Percentiles rank a stretch among this genome's conserved stretches.
Evolutionary conservation across 1,139 yeast genomes (phyloP).

Genomic region (Geotrichum histeridarum): DNA sequence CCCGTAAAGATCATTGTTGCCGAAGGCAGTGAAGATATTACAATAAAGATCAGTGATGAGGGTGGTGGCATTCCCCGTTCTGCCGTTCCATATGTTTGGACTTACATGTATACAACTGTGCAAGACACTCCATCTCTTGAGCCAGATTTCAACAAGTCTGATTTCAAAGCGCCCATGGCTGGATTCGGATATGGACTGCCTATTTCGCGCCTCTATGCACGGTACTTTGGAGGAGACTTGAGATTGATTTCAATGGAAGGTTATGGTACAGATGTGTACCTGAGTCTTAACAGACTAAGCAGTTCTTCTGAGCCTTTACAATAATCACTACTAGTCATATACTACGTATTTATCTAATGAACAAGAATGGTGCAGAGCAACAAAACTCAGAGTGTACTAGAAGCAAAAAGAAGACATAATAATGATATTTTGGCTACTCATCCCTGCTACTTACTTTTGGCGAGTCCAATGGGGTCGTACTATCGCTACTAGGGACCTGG

Average conservation of each 20-base stretch:
- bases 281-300: constrained; percentile 65
- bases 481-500: constrained; percentile 10
- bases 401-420: no score
- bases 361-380: no score
- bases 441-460: background rate
- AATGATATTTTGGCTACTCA: background rate
- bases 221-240: constrained; percentile 88
- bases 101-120: constrained; percentile 85
- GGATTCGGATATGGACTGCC: constrained; percentile 93
- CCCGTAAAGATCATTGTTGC: constrained; percentile 83
- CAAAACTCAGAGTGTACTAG: no score
- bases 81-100: constrained; percentile 83
- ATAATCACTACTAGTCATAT: constrained; percentile 19
- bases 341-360: no score
- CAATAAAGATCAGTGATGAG: constrained; percentile 88
- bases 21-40: constrained; percentile 88
- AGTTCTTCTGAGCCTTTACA: constrained; percentile 47
- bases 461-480: background rate
- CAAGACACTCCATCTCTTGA: constrained; percentile 66
- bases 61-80: constrained; percentile 91
- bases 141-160: constrained; percentile 46
- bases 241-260: constrained; percentile 89
- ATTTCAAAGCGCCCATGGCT: constrained; percentile 86
- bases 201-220: constrained; percentile 75
- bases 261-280: constrained; percentile 86